Conservation (phyloP, 129 eudicot genomes). For the Calendula officinalis region DNA sequence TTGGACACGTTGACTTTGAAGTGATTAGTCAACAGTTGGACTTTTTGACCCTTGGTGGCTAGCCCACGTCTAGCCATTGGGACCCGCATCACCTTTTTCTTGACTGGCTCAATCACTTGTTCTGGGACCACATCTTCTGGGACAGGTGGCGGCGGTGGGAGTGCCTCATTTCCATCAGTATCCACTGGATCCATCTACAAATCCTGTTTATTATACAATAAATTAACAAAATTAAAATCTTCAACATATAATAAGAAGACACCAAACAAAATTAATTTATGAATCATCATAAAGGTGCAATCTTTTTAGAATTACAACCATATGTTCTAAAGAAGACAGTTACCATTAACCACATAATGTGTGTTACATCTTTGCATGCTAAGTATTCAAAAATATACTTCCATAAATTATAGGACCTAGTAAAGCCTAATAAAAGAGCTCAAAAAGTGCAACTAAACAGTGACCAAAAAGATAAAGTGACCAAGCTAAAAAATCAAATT, state of each 20-base stretch:
- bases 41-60: slow-evolving; percentile 46
- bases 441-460: not conserved
- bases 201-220: slow-evolving; percentile 6
- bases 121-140: slow-evolving; percentile 63
- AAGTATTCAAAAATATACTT: no score
- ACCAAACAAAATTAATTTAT: no score
- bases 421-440: no score
- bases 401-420: no score
- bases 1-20: slow-evolving; percentile 68
- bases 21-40: slow-evolving; percentile 63
- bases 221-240: not conserved
- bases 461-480: no score
- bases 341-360: no score
- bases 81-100: slow-evolving; percentile 49
- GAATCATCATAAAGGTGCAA: no score
- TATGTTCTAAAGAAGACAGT: no score
- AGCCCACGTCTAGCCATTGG: slow-evolving; percentile 77
- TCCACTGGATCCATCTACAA: slow-evolving; percentile 48
- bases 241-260: not conserved
- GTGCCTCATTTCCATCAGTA: slow-evolving; percentile 48
- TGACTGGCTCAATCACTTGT: slow-evolving; percentile 33
- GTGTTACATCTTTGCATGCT: no score
- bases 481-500: not conserved
- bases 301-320: no score
- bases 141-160: slow-evolving; percentile 91